Percentiles rank a stretch among this genome's conserved stretches.
Conservation (phyloP, 2,329 filamentous ascomycete genomes). For the Rhynchosporium secalis region DNA sequence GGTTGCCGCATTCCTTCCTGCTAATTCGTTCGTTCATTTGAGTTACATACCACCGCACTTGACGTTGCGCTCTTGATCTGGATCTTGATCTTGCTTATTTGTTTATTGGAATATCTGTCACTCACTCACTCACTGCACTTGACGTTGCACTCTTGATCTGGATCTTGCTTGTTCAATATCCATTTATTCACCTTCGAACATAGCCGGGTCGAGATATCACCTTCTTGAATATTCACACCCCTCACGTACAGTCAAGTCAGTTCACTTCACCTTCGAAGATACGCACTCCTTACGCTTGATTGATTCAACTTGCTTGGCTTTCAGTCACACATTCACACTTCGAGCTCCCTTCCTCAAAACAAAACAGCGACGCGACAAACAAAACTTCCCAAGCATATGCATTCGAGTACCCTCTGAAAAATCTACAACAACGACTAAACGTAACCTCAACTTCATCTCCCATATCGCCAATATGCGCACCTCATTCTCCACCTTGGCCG, state of each 20-base stretch:
- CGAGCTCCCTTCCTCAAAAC: not conserved
- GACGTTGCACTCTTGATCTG: slow-evolving; percentile 23
- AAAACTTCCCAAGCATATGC: not conserved
- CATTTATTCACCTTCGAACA: slow-evolving; percentile 10
- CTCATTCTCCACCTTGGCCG: slow-evolving; percentile 32
- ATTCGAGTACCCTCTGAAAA: not conserved
- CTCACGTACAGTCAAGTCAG: too few relatives aligned
- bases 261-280: not conserved
- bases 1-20: slow-evolving; percentile 12
- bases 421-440: not conserved
- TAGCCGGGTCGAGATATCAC: not conserved
- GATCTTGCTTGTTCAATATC: slow-evolving; percentile 14
- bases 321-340: slow-evolving; percentile 1
- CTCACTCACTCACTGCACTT: slow-evolving; percentile 20
- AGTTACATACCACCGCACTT: slow-evolving; percentile 17
- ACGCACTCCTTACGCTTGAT: slow-evolving; percentile 21
- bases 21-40: slow-evolving; percentile 3
- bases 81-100: slow-evolving; percentile 8
- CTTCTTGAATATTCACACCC: too few relatives aligned
- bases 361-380: not conserved
- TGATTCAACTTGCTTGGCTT: slow-evolving; percentile 19
- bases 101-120: slow-evolving; percentile 4
- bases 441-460: not conserved
- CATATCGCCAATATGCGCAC: slow-evolving; percentile 32
- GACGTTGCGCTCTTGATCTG: slow-evolving; percentile 23